phyloP scores from a whole-genome alignment of 306 rosid species.

The Quercus bicolor region DNA sequence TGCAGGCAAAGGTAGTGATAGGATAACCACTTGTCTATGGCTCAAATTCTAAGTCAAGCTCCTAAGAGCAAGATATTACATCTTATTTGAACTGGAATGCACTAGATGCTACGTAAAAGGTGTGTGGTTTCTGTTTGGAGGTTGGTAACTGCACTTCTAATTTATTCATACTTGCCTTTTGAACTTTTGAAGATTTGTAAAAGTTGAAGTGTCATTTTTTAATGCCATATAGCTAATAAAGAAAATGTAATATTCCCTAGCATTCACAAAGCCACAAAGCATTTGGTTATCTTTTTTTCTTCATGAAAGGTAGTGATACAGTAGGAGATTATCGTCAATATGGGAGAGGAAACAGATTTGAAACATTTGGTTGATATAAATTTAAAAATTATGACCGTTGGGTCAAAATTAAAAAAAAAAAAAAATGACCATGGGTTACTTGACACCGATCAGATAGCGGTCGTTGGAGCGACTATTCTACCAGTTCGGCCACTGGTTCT shows the following conservation, averaged over 20 bases:
- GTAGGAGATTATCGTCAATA: neutral
- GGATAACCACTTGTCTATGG: no score
- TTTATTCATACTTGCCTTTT: constrained; percentile 13
- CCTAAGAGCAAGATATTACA: neutral
- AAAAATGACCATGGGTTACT: no score
- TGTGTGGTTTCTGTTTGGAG: neutral
- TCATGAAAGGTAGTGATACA: constrained; percentile 10
- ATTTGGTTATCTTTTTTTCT: constrained; percentile 19
- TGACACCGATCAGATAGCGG: no score
- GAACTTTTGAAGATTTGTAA: constrained; percentile 24
- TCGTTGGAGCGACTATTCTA: no score
- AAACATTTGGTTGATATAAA: no score
- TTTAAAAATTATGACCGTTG: no score
- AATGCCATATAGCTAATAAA: neutral
- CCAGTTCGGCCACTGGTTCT: no score
- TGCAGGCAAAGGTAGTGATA: no score
- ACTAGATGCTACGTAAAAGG: neutral
- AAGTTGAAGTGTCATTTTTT: constrained; percentile 11
- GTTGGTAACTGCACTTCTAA: constrained; percentile 19
- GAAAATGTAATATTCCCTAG: no score
- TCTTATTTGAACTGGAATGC: neutral
- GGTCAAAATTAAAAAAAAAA: no score
- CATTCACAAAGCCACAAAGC: constrained; percentile 3
- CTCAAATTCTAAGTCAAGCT: neutral
- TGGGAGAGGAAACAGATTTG: neutral